Evolutionary conservation across 2,329 filamentous ascomycete genomes (phyloP).

Genomic region (Teratosphaeria gauchensis): DNA sequence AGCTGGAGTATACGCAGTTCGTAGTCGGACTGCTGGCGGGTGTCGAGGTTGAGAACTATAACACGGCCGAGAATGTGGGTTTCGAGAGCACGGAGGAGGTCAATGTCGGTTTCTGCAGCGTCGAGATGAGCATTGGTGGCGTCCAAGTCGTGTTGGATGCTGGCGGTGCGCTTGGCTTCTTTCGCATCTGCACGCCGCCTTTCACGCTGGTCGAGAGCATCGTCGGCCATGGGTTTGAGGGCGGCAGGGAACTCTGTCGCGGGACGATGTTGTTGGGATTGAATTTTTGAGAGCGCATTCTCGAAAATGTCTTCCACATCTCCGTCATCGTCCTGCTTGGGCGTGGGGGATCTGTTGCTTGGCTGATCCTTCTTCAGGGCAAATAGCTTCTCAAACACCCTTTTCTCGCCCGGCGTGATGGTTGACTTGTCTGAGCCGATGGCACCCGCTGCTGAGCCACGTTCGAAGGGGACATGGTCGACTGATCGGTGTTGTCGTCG

Average conservation of each 20-base stretch:
- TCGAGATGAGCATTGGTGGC: conserved; percentile 35
- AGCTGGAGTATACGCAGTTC: background rate
- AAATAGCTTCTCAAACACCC: conserved; percentile 11
- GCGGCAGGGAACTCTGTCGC: conserved; percentile 5
- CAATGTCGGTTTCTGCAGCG: conserved; percentile 48
- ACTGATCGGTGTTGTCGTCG: background rate
- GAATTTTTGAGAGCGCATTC: background rate
- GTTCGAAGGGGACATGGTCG: conserved; percentile 7
- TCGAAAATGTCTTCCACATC: conserved; percentile 3
- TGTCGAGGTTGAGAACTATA: conserved; percentile 1
- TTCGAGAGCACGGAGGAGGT: conserved; percentile 59
- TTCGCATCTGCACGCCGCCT: background rate
- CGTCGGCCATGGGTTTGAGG: conserved; percentile 8
- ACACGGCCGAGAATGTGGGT: conserved; percentile 50
- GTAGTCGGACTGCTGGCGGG: background rate
- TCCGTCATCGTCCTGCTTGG: background rate
- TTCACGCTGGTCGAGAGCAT: background rate
- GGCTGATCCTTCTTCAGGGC: background rate
- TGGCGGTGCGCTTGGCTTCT: background rate
- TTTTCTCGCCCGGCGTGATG: conserved; percentile 11
- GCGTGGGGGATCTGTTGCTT: background rate
- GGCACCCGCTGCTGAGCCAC: background rate
- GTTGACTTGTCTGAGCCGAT: conserved; percentile 5
- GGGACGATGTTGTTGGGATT: background rate
- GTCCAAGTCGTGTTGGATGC: background rate